Percentiles rank a stretch among this genome's conserved stretches.
Conservation (phyloP, 306 rosid genomes). For the Potentilla sterilis region DNA sequence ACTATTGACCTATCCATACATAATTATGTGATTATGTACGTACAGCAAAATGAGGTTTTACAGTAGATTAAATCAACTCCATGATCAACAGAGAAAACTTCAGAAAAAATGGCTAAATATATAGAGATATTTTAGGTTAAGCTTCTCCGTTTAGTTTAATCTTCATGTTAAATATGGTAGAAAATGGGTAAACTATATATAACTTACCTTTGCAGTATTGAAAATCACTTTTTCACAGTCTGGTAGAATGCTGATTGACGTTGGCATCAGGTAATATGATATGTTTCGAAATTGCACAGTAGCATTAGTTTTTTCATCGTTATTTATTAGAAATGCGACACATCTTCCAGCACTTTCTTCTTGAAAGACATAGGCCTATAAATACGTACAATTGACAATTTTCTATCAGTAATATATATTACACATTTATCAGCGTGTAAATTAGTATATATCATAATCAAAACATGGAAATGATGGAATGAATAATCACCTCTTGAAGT, state of each 20-base stretch:
- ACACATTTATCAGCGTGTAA: too few species aligned
- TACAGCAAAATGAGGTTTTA: background rate
- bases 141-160: too few species aligned
- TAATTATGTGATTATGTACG: background rate
- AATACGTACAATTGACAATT: background rate
- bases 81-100: background rate
- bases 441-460: background rate
- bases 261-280: slow-evolving; percentile 49
- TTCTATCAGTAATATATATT: too few species aligned
- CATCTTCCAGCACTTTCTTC: slow-evolving; percentile 49
- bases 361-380: slow-evolving; percentile 54
- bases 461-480: background rate
- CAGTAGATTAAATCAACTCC: background rate
- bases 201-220: slow-evolving; percentile 58
- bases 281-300: slow-evolving; percentile 50
- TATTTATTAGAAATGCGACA: slow-evolving; percentile 63
- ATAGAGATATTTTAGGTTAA: too few species aligned
- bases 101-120: too few species aligned
- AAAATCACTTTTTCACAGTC: slow-evolving; percentile 56
- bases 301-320: slow-evolving; percentile 23
- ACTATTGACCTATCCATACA: slow-evolving; percentile 34
- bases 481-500: slow-evolving; percentile 40
- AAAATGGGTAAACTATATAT: background rate
- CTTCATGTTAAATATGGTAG: too few species aligned
- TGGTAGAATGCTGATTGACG: slow-evolving; percentile 58